Percentiles rank a stretch among this genome's conserved stretches.
These are phyloP conservation scores for Aaosphaeria arxii DNA, from an alignment of 2,329 filamentous ascomycete genomes.

Conservation along the genomic window DNA sequence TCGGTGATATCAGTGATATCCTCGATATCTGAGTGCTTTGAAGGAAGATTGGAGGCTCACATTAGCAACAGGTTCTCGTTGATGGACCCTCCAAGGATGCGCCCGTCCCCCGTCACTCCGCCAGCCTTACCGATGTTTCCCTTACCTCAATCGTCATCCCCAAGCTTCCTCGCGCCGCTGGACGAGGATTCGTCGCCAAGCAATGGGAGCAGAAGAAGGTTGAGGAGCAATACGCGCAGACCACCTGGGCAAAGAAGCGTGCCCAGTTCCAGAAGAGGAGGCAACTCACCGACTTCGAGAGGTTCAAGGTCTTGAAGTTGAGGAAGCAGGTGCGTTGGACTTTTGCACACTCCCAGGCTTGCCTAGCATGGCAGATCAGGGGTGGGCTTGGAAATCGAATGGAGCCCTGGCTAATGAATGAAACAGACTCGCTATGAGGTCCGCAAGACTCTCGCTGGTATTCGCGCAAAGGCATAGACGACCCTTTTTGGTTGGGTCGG, in stretches of 20 bases:
- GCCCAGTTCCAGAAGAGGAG: conserved; percentile 81
- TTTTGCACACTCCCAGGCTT: not conserved
- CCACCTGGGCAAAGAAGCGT: conserved; percentile 92
- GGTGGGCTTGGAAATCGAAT: no score
- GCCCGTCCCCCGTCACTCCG: conserved; percentile 81
- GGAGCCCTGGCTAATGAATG: no score
- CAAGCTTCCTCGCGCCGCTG: conserved; percentile 80
- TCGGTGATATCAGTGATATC: not conserved
- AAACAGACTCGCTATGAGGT: conserved; percentile 85
- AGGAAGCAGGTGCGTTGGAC: conserved; percentile 83
- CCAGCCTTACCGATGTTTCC: conserved; percentile 77
- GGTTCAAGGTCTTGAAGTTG: conserved; percentile 99
- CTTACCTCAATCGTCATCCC: conserved; percentile 87
- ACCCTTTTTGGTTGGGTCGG: conserved; percentile 19
- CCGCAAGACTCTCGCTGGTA: conserved; percentile 92
- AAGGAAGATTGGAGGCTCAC: conserved; percentile 25
- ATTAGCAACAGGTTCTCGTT: conserved; percentile 73
- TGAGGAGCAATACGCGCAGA: conserved; percentile 89
- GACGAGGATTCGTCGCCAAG: conserved; percentile 79
- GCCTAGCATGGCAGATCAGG: not conserved
- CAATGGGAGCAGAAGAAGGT: conserved; percentile 89
- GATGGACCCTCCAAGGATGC: conserved; percentile 85
- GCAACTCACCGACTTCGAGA: conserved; percentile 95
- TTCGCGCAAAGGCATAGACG: conserved; percentile 49
- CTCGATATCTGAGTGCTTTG: conserved; percentile 5